Percentiles rank a stretch among this genome's conserved stretches.
phyloP scores from a whole-genome alignment of 1,139 yeast species.

The Spathaspora sp. region DNA sequence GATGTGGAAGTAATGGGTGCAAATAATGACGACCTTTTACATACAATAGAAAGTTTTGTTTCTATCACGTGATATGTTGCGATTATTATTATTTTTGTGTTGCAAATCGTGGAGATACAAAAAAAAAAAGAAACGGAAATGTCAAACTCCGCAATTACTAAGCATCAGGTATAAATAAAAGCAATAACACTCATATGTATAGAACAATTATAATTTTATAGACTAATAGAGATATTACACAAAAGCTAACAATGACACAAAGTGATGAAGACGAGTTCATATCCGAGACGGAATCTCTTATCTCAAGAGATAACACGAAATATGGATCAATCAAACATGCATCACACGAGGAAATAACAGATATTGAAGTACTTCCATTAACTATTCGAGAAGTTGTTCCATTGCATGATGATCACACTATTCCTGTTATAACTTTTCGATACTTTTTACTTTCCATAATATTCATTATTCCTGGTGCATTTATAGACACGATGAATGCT shows the following conservation, averaged over 20 bases:
- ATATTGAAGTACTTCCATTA: slow-evolving; percentile 24
- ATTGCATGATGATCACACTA: slow-evolving; percentile 33
- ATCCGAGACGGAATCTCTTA: slow-evolving; percentile 4
- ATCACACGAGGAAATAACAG: slow-evolving; percentile 2
- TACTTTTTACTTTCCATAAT: slow-evolving; percentile 37
- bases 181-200: neutral
- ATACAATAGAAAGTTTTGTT: slow-evolving; percentile 17
- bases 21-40: slow-evolving; percentile 15
- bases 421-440: slow-evolving; percentile 41
- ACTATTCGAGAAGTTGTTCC: slow-evolving; percentile 35
- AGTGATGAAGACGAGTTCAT: neutral
- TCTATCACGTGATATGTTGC: slow-evolving; percentile 6
- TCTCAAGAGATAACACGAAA: slow-evolving; percentile 3
- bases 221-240: neutral
- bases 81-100: neutral
- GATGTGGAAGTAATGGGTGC: slow-evolving; percentile 1
- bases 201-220: neutral
- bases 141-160: neutral
- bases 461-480: slow-evolving; percentile 48
- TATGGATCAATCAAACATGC: slow-evolving; percentile 1
- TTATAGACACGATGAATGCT: slow-evolving; percentile 47
- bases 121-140: neutral
- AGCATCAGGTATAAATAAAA: neutral
- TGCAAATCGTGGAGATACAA: neutral
- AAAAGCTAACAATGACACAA: neutral